A percentile compares a stretch with the other conserved stretches of the same genome.
These are phyloP conservation scores for Meripilus lineatus DNA, from an alignment of 1,284 basidiomycete species.

Conservation along the genomic window DNA sequence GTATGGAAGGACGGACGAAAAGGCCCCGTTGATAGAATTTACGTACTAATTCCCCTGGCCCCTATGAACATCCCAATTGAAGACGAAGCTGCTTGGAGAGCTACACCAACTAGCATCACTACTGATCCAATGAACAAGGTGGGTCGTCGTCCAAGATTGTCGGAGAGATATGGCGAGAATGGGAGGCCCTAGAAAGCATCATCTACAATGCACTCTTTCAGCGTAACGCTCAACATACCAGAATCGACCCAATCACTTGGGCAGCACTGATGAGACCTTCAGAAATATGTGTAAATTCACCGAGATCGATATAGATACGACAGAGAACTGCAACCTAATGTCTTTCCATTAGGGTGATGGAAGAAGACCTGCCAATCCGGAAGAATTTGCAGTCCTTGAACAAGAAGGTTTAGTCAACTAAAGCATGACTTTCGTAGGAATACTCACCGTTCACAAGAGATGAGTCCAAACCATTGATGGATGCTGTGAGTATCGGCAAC, in stretches of 20 bases:
- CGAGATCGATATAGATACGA: slow-evolving; percentile 4
- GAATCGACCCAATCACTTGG: slow-evolving; percentile 56
- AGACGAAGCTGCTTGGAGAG: slow-evolving; percentile 45
- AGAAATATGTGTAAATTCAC: not conserved
- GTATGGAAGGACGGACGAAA: too few species aligned
- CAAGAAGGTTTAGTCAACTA: not conserved
- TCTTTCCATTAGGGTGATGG: slow-evolving; percentile 43
- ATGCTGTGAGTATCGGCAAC: slow-evolving; percentile 54
- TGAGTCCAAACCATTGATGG: slow-evolving; percentile 58
- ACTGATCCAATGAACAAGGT: slow-evolving; percentile 54
- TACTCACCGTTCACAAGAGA: slow-evolving; percentile 56
- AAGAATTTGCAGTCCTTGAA: slow-evolving; percentile 55
- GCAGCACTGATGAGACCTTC: slow-evolving; percentile 59
- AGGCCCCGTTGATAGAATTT: too few species aligned
- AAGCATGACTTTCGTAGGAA: not conserved
- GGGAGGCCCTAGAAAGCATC: slow-evolving; percentile 41
- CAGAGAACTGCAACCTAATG: slow-evolving; percentile 25
- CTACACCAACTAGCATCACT: slow-evolving; percentile 57
- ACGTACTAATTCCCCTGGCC: slow-evolving; percentile 50
- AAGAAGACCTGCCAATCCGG: slow-evolving; percentile 57
- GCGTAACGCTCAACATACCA: slow-evolving; percentile 32
- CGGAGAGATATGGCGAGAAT: slow-evolving; percentile 54
- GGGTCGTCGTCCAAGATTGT: slow-evolving; percentile 49
- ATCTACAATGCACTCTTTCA: not conserved
- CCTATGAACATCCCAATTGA: slow-evolving; percentile 52